phyloP scores from a whole-genome alignment of 768 basidiomycete species.

The Rhizopogon vesiculosus region DNA sequence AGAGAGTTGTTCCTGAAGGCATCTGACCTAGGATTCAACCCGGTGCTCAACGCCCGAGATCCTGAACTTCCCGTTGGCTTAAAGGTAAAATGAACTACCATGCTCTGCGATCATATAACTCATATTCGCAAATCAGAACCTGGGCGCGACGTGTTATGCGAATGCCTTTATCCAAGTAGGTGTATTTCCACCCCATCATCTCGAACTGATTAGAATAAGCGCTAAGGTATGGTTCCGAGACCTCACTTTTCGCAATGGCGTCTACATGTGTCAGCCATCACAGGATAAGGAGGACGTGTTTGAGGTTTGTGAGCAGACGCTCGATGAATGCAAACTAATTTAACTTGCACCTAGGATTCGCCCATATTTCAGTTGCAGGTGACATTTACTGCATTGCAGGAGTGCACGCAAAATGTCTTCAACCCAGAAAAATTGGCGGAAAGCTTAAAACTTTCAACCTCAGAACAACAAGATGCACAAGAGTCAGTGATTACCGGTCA shows the following conservation, averaged over 20 bases:
- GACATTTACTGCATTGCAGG: conserved; percentile 83
- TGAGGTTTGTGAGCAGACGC: conserved; percentile 31
- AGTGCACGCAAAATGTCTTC: conserved; percentile 62
- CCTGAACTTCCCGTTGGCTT: conserved; percentile 67
- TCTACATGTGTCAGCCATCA: conserved; percentile 70
- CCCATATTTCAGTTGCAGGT: conserved; percentile 76
- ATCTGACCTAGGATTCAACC: conserved; percentile 51
- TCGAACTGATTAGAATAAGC: conserved; percentile 3
- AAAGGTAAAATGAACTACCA: conserved; percentile 40
- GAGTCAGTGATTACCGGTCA: conserved; percentile 51
- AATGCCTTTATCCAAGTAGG: conserved; percentile 88
- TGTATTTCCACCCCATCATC: conserved; percentile 1
- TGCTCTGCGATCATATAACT: conserved; percentile 1
- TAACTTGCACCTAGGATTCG: conserved; percentile 48
- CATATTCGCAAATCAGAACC: conserved; percentile 51
- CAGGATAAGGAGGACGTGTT: conserved; percentile 40
- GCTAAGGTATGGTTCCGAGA: conserved; percentile 89
- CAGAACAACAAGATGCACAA: conserved; percentile 95
- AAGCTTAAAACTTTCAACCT: conserved; percentile 71
- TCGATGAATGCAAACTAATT: not conserved
- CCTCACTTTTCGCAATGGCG: conserved; percentile 71
- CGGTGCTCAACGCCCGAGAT: conserved; percentile 44
- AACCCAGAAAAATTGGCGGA: conserved; percentile 85
- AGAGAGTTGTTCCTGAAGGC: conserved; percentile 47
- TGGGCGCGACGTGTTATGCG: conserved; percentile 96